Base-by-base conservation (phyloP, 2,329 filamentous ascomycete species). In the Macrophomina pseudophaseolina region DNA sequence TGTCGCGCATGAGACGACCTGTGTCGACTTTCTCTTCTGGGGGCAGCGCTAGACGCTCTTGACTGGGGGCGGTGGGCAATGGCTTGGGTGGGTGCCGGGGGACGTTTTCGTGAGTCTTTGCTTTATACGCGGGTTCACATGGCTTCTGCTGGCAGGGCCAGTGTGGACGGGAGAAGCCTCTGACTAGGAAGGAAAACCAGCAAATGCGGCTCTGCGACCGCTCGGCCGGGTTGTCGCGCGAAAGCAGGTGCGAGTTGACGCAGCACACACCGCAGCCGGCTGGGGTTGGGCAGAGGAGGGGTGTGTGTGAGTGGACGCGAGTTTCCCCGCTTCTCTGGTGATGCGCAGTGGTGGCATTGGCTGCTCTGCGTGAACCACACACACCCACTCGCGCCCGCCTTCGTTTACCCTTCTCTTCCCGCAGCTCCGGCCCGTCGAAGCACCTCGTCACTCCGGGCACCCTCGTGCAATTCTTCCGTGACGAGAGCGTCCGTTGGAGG, bases 81-180 rank as follows among this genome's bases (percentile, higher is more conserved):
- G 23, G 23, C 23, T 2, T 23, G 23, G 23, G 23, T 23, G 23
- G 23, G 23, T 23, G 23, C 23, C 23, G 23, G 30, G 42, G 44
- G 58, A 60, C 28, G 4, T 14, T 30, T 9, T 23, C 49, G 8
- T 23, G 42, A 62, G 40, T 62, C 42, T 23, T 23, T 23, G 51
- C 51, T 56, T 54, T 65, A 65, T 65, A 56, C 63, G 23, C 23
- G n/a, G 63, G 11, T 58, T 65, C 63, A 65, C 63, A 65, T 65
- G 63, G 63, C 49, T n/a, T 32, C 48, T 23, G 30, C 9, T 28
- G 35, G 33, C 38, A n/a, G 42, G 42, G 42, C 23, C 23, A 23
- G 28, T 18, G 58, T 62, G 58, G 30, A 44, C 35, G 42, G 42
- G 9, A 48, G 62, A 56, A 18, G 51, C 28, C 38, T 56, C 38